These are phyloP conservation scores for Arthrinium puccinioides DNA, from an alignment of 2,329 filamentous ascomycete genomes.

Conservation along the genomic window DNA sequence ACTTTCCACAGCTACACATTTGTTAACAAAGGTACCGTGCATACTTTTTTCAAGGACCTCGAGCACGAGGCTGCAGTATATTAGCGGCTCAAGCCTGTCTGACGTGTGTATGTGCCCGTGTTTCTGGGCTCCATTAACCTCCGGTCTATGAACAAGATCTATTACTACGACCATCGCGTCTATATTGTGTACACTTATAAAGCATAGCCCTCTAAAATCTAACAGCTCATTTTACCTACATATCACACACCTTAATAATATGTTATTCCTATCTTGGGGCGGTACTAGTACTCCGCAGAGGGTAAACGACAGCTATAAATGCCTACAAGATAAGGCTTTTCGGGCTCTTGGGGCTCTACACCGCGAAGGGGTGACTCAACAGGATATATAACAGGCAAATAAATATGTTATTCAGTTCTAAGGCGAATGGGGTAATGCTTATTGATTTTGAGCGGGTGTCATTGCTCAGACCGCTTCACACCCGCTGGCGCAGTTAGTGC, in stretches of 20 bases:
- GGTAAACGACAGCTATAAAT: neutral
- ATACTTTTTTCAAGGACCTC: constrained; percentile 1
- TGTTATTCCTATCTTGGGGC: neutral
- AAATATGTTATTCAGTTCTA: neutral
- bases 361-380: neutral
- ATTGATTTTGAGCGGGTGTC: constrained; percentile 1
- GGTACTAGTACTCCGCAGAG: neutral
- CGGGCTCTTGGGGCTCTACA: neutral
- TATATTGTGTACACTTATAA: no score
- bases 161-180: constrained; percentile 1
- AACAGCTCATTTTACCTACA: no score
- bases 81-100: neutral
- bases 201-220: no score
- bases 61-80: neutral
- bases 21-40: neutral
- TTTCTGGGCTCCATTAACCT: neutral
- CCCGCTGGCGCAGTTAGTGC: neutral
- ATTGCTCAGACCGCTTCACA: neutral
- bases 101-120: neutral
- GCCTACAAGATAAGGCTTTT: neutral
- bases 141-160: neutral
- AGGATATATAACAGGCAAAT: neutral
- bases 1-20: constrained; percentile 1
- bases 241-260: no score
- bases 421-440: neutral